phyloP scores from a whole-genome alignment of 129 eudicot species.

The Smallanthus sonchifolius region DNA sequence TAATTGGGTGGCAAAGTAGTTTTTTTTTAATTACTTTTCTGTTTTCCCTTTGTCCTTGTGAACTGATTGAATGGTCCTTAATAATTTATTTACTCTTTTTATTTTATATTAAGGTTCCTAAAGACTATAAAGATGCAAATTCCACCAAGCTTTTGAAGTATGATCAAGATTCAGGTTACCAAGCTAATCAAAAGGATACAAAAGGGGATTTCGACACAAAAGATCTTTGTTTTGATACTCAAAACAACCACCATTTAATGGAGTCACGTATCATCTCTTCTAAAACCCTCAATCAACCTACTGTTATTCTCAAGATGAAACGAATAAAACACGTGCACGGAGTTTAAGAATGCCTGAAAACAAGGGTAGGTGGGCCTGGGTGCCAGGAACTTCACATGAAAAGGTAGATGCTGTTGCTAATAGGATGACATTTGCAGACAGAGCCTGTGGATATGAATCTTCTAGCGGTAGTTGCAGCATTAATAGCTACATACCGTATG shows the following conservation, averaged over 20 bases:
- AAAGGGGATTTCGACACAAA: constrained; percentile 13
- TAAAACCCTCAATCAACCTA: constrained; percentile 32
- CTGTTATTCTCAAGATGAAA: constrained; percentile 26
- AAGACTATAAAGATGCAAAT: constrained; percentile 12
- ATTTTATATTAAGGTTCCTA: constrained; percentile 6
- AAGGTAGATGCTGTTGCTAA: constrained; percentile 39
- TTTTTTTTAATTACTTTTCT: not conserved
- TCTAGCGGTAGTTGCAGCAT: constrained; percentile 60
- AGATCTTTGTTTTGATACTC: constrained; percentile 9
- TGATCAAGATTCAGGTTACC: not conserved
- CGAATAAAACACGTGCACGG: not conserved
- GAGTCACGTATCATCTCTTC: constrained; percentile 27
- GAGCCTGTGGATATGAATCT: constrained; percentile 39
- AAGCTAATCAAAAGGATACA: not conserved
- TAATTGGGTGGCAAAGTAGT: not conserved
- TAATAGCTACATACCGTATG: constrained; percentile 27
- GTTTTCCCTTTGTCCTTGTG: not conserved
- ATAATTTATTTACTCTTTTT: not conserved
- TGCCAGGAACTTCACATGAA: constrained; percentile 8
- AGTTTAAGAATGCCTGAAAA: constrained; percentile 20
- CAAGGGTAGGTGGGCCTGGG: constrained; percentile 26
- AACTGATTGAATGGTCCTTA: not conserved
- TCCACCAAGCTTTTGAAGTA: not conserved
- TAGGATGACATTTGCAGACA: constrained; percentile 26
- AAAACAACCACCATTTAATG: constrained; percentile 12